Conservation (phyloP, 495 filamentous ascomycete species). For the Neurospora sp. region DNA sequence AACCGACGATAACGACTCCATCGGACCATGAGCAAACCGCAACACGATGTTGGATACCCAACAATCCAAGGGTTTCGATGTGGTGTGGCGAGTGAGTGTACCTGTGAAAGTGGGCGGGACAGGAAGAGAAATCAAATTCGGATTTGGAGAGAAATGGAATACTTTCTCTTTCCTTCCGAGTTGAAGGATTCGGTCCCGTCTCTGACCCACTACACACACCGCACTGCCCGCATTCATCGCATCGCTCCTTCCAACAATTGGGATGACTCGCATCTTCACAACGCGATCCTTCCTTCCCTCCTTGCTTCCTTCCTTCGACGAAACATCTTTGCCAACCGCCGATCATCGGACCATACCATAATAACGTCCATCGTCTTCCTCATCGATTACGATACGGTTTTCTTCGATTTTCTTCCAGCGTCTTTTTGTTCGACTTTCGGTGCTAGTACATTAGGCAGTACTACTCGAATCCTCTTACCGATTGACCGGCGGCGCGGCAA, state of each 20-base stretch:
- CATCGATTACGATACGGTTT: not conserved
- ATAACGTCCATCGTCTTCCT: not conserved
- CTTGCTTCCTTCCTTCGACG: not conserved
- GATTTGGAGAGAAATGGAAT: not conserved
- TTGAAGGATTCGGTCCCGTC: not conserved
- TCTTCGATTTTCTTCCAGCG: slow-evolving; percentile 2
- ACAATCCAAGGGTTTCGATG: not conserved
- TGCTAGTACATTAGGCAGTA: not conserved
- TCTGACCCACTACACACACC: not conserved
- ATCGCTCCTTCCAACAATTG: not conserved
- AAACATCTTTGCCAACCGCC: not conserved
- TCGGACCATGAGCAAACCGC: not conserved
- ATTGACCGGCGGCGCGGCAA: not conserved
- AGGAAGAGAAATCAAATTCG: not conserved
- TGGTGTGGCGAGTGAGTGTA: not conserved
- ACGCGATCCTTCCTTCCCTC: not conserved
- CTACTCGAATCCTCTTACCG: not conserved
- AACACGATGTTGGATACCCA: not conserved
- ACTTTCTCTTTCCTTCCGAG: not conserved
- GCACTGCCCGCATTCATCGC: not conserved
- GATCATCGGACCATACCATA: not conserved
- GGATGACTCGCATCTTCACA: not conserved
- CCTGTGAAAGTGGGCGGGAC: not conserved
- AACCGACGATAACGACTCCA: not conserved
- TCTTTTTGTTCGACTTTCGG: not conserved